Evolutionary conservation across 1,139 yeast species (phyloP).

Genomic region (Meyerozyma sp.): DNA sequence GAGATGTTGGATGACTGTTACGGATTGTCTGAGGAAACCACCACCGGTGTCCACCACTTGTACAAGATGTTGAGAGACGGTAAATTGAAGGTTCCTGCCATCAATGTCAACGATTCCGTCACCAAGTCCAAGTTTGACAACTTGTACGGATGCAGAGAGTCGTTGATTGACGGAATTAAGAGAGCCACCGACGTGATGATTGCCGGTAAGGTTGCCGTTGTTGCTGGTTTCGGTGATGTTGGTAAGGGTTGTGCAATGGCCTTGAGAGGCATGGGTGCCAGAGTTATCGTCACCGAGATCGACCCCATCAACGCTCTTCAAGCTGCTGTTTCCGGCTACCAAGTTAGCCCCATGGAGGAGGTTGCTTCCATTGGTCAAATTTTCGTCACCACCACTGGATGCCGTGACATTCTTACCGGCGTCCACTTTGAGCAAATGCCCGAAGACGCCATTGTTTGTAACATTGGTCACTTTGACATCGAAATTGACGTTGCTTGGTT

Average conservation of each 20-base stretch:
- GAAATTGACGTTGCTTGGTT: constrained; percentile 99
- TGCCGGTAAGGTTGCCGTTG: constrained; percentile 99
- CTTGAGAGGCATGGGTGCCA: constrained; percentile 98
- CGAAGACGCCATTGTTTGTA: constrained; percentile 99
- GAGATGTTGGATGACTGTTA: constrained; percentile 92
- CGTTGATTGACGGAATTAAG: constrained; percentile 97
- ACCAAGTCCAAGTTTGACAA: constrained; percentile 99
- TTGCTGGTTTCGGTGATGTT: constrained; percentile 99
- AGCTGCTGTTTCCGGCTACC: constrained; percentile 99
- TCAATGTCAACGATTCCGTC: constrained; percentile 98
- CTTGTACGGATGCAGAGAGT: constrained; percentile 99
- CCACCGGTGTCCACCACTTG: constrained; percentile 99
- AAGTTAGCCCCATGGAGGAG: constrained; percentile 94
- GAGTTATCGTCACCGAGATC: constrained; percentile 95
- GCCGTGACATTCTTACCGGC: constrained; percentile 96
- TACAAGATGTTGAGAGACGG: constrained; percentile 94
- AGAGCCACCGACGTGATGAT: constrained; percentile 99
- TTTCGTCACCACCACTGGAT: constrained; percentile 99
- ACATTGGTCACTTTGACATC: constrained; percentile 99
- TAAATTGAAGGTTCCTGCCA: constrained; percentile 96
- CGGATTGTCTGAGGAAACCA: constrained; percentile 99
- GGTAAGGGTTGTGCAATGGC: constrained; percentile 99
- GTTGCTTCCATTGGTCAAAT: constrained; percentile 94
- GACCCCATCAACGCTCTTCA: constrained; percentile 99
- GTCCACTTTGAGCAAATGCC: constrained; percentile 90